Evolutionary conservation across 148 eudicot species (phyloP), one percentile per base, ranked within the genome.

Genomic region (Spergularia bocconei): DNA sequence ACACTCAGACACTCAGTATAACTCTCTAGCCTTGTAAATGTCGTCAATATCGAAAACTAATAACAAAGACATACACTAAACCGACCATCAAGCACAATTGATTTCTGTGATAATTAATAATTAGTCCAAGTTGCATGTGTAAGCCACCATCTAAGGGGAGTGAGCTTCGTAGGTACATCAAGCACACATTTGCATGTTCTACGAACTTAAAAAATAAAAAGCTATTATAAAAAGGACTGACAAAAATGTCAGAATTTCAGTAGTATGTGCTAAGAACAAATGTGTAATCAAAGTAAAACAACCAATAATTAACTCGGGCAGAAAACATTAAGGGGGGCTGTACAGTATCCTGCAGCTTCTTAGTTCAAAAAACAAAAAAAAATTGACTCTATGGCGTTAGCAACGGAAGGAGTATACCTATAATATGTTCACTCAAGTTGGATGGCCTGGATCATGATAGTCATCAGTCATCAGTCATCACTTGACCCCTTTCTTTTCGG

Each of bases 221-320:
- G 1, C 13, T 17, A 19, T 29, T n/a, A 52, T 9, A 11, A n/a
- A 17, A 41, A 12, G 38, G 23, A 4, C 80, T 72, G 77, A 78
- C 77, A 66, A 56, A 13, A 6, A 5, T 73, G 77, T 78, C 73
- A 78, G 81, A 72, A 78, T 19, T 74, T 57, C 77, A 72, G 77
- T 72, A 47, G 77, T 72, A 47, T 78, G 48, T 75, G 55, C 54
- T 9, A 75, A 75, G 33, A 65, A 67, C 44, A 15, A 8, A 67
- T 57, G 72, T 76, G 57, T 67, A 21, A 55, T 68, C 36, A 76
- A 57, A 62, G 20, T 12, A 53, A 54, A 53, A 11, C 11, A n/a
- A 65, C 23, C 69, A 39, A 39, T 38, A 39, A 59, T 57, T 57
- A 72, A 62, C 15, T 15, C 41, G 7, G 7, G n/a, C 39, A 74